phyloP scores from a whole-genome alignment of 768 basidiomycete species.

The Agaricus subrufescens region DNA sequence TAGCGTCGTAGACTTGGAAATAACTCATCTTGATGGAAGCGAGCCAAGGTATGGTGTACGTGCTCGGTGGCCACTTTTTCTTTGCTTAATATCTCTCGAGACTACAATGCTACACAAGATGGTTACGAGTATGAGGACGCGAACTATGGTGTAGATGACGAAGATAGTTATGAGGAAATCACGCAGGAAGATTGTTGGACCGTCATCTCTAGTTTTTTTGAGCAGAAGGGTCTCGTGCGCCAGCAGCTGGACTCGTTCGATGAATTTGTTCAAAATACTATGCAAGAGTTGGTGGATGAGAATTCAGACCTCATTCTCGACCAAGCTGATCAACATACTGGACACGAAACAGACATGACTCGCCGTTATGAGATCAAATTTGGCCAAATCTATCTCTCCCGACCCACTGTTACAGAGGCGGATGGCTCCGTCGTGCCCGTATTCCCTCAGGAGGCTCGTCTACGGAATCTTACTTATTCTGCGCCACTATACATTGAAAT shows the following conservation, averaged over 20 bases:
- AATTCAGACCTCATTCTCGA: slow-evolving; percentile 93
- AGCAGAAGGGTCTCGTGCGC: slow-evolving; percentile 94
- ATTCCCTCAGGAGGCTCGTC: slow-evolving; percentile 94
- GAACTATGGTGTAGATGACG: slow-evolving; percentile 51
- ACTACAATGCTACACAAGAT: slow-evolving; percentile 45
- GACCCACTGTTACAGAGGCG: slow-evolving; percentile 91
- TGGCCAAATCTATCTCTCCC: slow-evolving; percentile 94
- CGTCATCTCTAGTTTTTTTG: slow-evolving; percentile 94
- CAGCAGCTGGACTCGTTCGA: slow-evolving; percentile 99
- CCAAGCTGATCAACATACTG: slow-evolving; percentile 94
- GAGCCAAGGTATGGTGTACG: slow-evolving; percentile 46
- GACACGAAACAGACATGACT: slow-evolving; percentile 72
- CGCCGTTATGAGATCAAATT: slow-evolving; percentile 97
- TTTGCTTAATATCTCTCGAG: slow-evolving; percentile 36
- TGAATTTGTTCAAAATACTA: slow-evolving; percentile 98
- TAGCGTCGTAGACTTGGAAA: not conserved
- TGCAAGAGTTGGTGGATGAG: slow-evolving; percentile 99
- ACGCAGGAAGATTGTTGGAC: slow-evolving; percentile 95
- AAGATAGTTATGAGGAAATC: slow-evolving; percentile 68
- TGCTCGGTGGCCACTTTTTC: slow-evolving; percentile 14
- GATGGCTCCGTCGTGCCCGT: slow-evolving; percentile 93
- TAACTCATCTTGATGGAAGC: slow-evolving; percentile 22
- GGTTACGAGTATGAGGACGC: slow-evolving; percentile 58
- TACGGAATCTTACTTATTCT: slow-evolving; percentile 94
- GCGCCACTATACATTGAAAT: slow-evolving; percentile 95